A percentile compares a stretch with the other conserved stretches of the same genome.
These are phyloP conservation scores for Trichoderma atroviride DNA, from an alignment of 2,329 filamentous ascomycete species.

Conservation along the genomic window DNA sequence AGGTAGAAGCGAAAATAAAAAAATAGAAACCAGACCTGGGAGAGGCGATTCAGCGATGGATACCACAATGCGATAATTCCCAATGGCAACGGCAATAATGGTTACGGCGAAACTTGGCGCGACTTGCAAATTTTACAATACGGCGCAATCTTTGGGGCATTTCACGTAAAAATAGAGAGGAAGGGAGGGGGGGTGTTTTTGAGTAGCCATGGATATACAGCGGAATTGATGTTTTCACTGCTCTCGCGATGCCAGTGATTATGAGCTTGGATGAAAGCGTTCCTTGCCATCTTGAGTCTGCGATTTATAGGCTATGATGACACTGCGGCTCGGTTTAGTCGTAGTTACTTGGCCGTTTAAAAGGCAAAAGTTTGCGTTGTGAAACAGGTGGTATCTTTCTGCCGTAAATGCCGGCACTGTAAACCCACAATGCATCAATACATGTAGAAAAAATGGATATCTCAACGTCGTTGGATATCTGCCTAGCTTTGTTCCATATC, in stretches of 20 bases:
- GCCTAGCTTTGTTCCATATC: background rate
- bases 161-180: background rate
- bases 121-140: slow-evolving; percentile 8
- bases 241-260: background rate
- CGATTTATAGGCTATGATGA: background rate
- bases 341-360: background rate
- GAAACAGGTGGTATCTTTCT: background rate
- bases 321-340: background rate
- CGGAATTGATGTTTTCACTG: slow-evolving; percentile 16
- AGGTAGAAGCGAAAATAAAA: background rate
- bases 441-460: background rate
- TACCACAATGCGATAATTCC: background rate
- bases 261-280: background rate
- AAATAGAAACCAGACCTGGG: background rate
- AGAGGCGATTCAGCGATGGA: background rate
- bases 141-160: slow-evolving; percentile 12
- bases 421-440: no score
- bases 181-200: background rate
- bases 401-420: no score
- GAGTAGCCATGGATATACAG: background rate
- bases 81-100: background rate
- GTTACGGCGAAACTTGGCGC: slow-evolving; percentile 24
- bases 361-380: background rate
- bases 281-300: background rate
- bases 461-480: background rate